Evolutionary conservation across 2,329 filamentous ascomycete species (phyloP), one percentile per base, ranked within the genome.

Genomic region (Aspergillus sergii): DNA sequence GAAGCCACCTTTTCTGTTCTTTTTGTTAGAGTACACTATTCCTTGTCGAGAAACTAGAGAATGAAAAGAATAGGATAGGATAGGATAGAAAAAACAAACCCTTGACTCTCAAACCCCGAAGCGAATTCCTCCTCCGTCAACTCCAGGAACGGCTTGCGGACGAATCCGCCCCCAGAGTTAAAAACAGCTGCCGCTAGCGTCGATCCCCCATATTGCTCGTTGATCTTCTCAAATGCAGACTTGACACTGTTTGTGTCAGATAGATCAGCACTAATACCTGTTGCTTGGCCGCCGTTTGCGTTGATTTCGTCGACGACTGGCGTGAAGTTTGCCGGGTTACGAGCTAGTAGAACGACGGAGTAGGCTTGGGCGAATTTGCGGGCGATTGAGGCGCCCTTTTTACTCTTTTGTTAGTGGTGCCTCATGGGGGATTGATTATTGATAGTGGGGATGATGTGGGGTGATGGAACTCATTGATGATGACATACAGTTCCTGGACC

Each of bases 201-300:
- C 0, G 78, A 80, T 21, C 76, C 73, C 0, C 82, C 80, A 60
- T 85, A 86, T 64, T 87, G 81, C 57, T 83, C 74, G 58, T 84
- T 78, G 68, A 89, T 85, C 68, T 83, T 75, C 9, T 80, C 76
- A 58, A 89, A 84, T 0, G 87, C 86, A 6, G 73, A 76, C 30
- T 82, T 80, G 4, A 90, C 78, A 66, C 84, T 86, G 28, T 79
- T 74, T 0, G 80, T 75, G 68, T 85, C 82, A 0, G 85, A 80
- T 1, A 88, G 80, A 66, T 90, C 87, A 9, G 87, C 83, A 66
- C 83, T 85, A 71, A 89, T 85, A 11, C 87, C 88, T 21, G 88
- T 75, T 0, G 87, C 87, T 60, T 85, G 83, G 1, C 87, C 87
- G 60, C 87, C 87, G 8, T 70, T 75, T 26, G 76, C 72, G 70